A percentile compares a stretch with the other conserved stretches of the same genome.
Evolutionary conservation across 345 rosid genomes (phyloP).

Genomic region (Dipteronia dyeriana): DNA sequence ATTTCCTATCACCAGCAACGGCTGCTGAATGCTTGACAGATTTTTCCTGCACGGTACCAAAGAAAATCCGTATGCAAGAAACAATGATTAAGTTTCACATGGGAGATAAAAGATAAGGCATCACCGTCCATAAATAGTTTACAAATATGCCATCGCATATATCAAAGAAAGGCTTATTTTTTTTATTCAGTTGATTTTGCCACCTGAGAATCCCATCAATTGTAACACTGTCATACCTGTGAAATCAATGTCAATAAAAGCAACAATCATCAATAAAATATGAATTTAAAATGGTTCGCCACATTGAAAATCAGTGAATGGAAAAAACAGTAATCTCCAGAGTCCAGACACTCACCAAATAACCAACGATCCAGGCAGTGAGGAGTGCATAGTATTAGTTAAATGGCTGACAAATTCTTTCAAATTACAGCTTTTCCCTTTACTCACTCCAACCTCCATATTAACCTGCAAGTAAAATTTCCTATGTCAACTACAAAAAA

Average conservation of each 20-base stretch:
- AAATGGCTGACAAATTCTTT: conserved; percentile 73
- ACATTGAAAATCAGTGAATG: neutral
- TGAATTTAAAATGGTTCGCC: conserved; percentile 3
- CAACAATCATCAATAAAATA: conserved; percentile 1
- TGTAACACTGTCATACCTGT: conserved; percentile 85
- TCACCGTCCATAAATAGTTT: conserved; percentile 80
- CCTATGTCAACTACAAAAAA: conserved; percentile 6
- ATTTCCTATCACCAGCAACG: conserved; percentile 73
- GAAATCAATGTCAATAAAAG: neutral
- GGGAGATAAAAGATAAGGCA: conserved; percentile 17
- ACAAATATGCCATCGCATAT: conserved; percentile 77
- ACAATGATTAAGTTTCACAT: neutral
- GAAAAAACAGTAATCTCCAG: neutral
- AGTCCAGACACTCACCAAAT: conserved; percentile 56
- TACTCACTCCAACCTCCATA: conserved; percentile 59
- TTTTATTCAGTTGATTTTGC: conserved; percentile 70
- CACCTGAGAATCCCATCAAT: conserved; percentile 54
- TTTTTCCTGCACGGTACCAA: conserved; percentile 43
- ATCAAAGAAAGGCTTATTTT: conserved; percentile 84
- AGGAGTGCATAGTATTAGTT: conserved; percentile 65
- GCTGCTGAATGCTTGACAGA: conserved; percentile 65
- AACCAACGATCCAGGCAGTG: conserved; percentile 69
- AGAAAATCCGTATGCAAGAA: conserved; percentile 9
- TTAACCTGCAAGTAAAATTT: conserved; percentile 56
- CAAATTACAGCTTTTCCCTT: conserved; percentile 52